Conservation (phyloP, 2,329 filamentous ascomycete genomes). For the Periconia digitata region DNA sequence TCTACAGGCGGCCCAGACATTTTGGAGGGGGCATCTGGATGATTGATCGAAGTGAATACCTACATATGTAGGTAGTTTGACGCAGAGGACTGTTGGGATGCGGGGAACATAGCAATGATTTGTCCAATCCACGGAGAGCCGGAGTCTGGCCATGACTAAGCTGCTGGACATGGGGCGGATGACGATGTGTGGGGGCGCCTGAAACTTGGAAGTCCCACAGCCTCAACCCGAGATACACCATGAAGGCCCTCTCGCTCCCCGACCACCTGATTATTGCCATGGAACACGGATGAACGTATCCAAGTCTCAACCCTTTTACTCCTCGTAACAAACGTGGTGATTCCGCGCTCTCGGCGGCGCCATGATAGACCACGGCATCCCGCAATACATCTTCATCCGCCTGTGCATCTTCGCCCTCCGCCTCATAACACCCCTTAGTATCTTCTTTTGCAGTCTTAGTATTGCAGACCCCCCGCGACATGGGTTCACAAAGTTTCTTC, state of each 20-base stretch:
- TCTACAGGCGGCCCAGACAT: no score
- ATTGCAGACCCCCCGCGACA: constrained; percentile 39
- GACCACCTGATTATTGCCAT: constrained; percentile 1
- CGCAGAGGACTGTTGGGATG: no score
- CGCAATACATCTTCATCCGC: constrained; percentile 51
- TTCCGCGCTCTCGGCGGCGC: constrained; percentile 1
- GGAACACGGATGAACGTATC: constrained; percentile 10
- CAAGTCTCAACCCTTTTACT: not conserved
- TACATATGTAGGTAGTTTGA: no score
- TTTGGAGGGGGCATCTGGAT: no score
- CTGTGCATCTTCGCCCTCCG: constrained; percentile 52
- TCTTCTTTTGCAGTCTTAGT: constrained; percentile 47
- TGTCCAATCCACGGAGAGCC: no score
- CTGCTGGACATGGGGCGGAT: no score
- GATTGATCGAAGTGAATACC: no score
- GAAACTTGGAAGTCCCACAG: not conserved
- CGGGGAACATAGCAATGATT: no score
- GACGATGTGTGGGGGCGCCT: not conserved
- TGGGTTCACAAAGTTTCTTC: constrained; percentile 35
- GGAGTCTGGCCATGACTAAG: not conserved
- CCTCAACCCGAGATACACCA: not conserved
- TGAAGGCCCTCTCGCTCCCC: not conserved
- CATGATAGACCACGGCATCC: constrained; percentile 46
- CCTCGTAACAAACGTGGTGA: not conserved
- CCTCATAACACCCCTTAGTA: constrained; percentile 52